phyloP scores from a whole-genome alignment of 805 yeast genomes.

The Zygosaccharomyces pseudorouxii region DNA sequence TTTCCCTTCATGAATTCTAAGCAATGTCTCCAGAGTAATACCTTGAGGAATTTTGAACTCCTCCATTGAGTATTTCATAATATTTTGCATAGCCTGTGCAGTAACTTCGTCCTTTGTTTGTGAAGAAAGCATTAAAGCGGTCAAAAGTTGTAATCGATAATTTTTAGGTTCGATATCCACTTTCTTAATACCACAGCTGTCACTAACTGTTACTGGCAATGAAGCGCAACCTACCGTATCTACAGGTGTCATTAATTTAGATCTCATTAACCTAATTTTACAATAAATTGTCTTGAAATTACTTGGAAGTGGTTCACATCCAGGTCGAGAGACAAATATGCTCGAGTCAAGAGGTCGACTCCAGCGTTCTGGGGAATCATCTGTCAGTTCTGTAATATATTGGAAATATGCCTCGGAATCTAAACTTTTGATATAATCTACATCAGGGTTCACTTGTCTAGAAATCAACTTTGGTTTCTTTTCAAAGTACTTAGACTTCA shows the following conservation, averaged over 20 bases:
- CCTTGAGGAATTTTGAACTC: slow-evolving; percentile 44
- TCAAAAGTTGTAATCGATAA: slow-evolving; percentile 65
- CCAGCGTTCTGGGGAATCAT: slow-evolving; percentile 26
- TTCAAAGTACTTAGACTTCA: slow-evolving; percentile 24
- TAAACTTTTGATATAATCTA: slow-evolving; percentile 28
- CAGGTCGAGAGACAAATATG: slow-evolving; percentile 12
- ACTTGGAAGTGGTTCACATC: slow-evolving; percentile 32
- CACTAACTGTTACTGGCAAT: slow-evolving; percentile 40
- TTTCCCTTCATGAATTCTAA: slow-evolving; percentile 46
- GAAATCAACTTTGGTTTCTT: slow-evolving; percentile 5
- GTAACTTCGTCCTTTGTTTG: slow-evolving; percentile 91
- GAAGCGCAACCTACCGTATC: slow-evolving; percentile 83
- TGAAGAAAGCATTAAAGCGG: slow-evolving; percentile 81
- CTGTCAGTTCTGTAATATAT: slow-evolving; percentile 24
- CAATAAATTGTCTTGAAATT: slow-evolving; percentile 56
- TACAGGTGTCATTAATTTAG: slow-evolving; percentile 69
- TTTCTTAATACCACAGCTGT: slow-evolving; percentile 25
- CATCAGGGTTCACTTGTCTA: slow-evolving; percentile 12
- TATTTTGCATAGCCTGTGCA: slow-evolving; percentile 58
- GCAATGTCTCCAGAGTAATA: slow-evolving; percentile 51
- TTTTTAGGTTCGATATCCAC: slow-evolving; percentile 33
- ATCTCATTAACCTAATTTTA: slow-evolving; percentile 62
- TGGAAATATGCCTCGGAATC: slow-evolving; percentile 27
- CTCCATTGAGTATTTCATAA: slow-evolving; percentile 47
- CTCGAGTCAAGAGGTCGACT: slow-evolving; percentile 15